Conservation (phyloP, 2,329 filamentous ascomycete species). For the Fusarium sp. region DNA sequence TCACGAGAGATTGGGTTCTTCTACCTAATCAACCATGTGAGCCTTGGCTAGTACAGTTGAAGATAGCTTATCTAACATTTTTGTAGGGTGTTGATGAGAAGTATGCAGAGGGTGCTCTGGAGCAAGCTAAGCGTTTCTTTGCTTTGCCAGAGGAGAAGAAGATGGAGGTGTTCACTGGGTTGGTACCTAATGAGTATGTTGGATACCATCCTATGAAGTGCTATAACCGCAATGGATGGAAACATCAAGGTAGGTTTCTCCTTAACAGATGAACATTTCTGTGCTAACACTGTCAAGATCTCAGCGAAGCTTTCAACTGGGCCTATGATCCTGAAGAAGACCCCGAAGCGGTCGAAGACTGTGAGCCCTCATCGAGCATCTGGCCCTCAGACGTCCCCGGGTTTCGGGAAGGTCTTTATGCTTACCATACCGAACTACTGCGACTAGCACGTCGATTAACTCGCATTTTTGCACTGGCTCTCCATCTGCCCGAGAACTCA, state of each 20-base stretch:
- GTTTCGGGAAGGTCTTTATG: background rate
- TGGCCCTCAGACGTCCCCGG: background rate
- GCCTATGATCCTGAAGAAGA: background rate
- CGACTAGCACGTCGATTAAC: background rate
- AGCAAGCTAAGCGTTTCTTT: constrained; percentile 57
- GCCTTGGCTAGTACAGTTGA: background rate
- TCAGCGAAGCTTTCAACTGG: constrained; percentile 4
- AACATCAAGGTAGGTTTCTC: constrained; percentile 39
- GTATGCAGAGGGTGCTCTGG: constrained; percentile 48
- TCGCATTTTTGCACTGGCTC: background rate
- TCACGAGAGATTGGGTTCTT: constrained; percentile 1
- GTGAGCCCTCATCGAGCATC: background rate
- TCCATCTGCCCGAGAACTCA: background rate
- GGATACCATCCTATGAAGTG: constrained; percentile 52
- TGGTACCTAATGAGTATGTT: constrained; percentile 50
- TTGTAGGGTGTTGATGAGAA: constrained; percentile 41
- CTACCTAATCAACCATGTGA: background rate
- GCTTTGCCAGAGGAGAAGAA: constrained; percentile 57
- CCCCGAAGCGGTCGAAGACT: background rate
- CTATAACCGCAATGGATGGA: constrained; percentile 55
- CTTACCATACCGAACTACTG: background rate
- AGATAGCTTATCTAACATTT: background rate
- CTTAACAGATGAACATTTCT: fast-evolving
- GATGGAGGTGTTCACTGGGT: constrained; percentile 57
- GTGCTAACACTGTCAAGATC: background rate